Percentiles rank a stretch among this genome's conserved stretches.
Conservation (phyloP, 2,329 filamentous ascomycete species). For the Hyphodiscus sp. region DNA sequence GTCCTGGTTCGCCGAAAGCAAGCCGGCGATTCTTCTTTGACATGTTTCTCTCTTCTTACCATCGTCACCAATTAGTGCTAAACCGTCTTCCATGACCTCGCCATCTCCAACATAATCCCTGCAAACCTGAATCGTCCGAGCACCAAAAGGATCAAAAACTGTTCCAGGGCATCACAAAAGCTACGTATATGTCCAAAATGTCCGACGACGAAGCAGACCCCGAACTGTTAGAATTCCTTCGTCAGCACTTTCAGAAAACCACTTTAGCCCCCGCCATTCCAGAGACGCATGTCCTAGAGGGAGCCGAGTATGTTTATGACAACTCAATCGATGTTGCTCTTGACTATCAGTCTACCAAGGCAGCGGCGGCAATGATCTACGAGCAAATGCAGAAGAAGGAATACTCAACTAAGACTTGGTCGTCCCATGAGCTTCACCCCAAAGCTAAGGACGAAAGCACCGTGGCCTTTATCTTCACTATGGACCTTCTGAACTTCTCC, state of each 20-base stretch:
- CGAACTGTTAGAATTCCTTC: conserved; percentile 79
- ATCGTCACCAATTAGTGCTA: not conserved
- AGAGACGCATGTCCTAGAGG: conserved; percentile 75
- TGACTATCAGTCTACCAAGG: conserved; percentile 74
- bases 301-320: conserved; percentile 82
- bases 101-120: not conserved
- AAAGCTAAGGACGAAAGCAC: conserved; percentile 72
- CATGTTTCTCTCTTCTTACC: not conserved
- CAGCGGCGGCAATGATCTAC: conserved; percentile 74
- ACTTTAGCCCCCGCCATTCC: conserved; percentile 48
- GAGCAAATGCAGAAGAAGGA: conserved; percentile 73
- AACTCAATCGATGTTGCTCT: conserved; percentile 90
- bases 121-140: not conserved
- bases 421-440: conserved; percentile 83
- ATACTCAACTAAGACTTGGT: conserved; percentile 83
- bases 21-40: not conserved
- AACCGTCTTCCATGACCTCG: not conserved
- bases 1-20: no score
- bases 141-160: not conserved
- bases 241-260: conserved; percentile 65
- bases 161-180: not conserved
- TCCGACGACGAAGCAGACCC: conserved; percentile 88
- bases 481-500: conserved; percentile 95
- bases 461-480: conserved; percentile 89
- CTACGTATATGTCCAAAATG: conserved; percentile 45